Evolutionary conservation across 1,284 basidiomycete genomes (phyloP).

Genomic region (Taiwanofungus camphoratus): DNA sequence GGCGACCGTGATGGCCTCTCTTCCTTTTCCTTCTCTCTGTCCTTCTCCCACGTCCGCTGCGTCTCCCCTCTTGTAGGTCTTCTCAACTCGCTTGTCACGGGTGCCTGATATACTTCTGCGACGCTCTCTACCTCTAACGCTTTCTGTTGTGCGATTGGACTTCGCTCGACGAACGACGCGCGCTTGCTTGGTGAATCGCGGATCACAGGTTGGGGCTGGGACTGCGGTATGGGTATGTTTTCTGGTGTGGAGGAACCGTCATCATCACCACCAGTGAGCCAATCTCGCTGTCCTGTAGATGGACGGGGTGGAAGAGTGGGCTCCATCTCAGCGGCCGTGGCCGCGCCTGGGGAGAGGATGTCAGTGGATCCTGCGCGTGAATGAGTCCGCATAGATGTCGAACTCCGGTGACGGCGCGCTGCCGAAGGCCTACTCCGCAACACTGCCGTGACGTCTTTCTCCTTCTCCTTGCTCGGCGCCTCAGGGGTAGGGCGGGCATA

Average conservation of each 20-base stretch:
- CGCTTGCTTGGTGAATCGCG: conserved; percentile 67
- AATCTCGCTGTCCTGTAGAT: conserved; percentile 41
- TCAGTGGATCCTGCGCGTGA: conserved; percentile 13
- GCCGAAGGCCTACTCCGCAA: conserved; percentile 17
- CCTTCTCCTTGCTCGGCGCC: conserved; percentile 7
- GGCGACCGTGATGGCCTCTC: conserved; percentile 17
- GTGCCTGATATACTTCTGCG: conserved; percentile 6
- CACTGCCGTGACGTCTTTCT: conserved; percentile 10
- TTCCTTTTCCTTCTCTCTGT: conserved; percentile 14
- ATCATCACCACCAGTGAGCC: conserved; percentile 65
- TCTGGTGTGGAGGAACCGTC: conserved; percentile 19
- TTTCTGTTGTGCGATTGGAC: conserved; percentile 36
- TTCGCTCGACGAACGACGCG: conserved; percentile 56
- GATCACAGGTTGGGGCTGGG: conserved; percentile 37
- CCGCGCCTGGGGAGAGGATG: conserved; percentile 7
- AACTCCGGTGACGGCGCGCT: conserved; percentile 20
- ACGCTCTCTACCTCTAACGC: conserved; percentile 44
- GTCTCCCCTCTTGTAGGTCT: conserved; percentile 17
- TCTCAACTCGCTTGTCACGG: conserved; percentile 8
- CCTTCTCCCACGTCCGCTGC: conserved; percentile 14
- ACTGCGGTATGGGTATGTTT: too few relatives aligned
- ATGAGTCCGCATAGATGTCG: conserved; percentile 15
- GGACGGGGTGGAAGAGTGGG: conserved; percentile 25
- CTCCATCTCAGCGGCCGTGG: conserved; percentile 1
- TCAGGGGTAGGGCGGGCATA: conserved; percentile 5